These are phyloP conservation scores for Salix purpurea DNA, from an alignment of 345 rosid species.

Conservation along the genomic window DNA sequence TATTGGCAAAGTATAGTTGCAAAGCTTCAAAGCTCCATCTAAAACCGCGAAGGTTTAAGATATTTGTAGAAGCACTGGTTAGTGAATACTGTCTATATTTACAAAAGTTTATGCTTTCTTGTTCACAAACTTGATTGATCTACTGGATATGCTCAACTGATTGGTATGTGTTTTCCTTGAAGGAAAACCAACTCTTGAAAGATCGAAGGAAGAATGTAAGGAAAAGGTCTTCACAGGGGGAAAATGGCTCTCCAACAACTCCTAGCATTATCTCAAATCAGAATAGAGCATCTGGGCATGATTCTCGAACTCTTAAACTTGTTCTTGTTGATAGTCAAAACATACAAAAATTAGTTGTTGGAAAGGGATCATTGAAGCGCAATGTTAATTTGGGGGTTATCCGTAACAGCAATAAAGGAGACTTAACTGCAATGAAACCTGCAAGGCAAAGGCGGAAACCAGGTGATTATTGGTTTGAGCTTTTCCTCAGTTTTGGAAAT, in stretches of 20 bases:
- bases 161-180: conserved; percentile 27
- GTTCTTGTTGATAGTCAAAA: conserved; percentile 75
- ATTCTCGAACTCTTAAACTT: conserved; percentile 55
- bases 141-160: conserved; percentile 26
- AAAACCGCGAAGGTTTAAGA: conserved; percentile 91
- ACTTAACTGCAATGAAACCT: conserved; percentile 48
- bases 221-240: conserved; percentile 68
- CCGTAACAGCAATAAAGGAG: conserved; percentile 59
- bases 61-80: conserved; percentile 94
- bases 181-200: conserved; percentile 96
- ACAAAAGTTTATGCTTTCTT: conserved; percentile 6
- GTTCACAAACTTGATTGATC: conserved; percentile 11
- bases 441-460: conserved; percentile 74
- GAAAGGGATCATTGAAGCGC: conserved; percentile 60
- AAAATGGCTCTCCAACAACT: conserved; percentile 55
- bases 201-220: conserved; percentile 81
- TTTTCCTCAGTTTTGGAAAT: neutral
- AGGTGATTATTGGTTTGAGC: conserved; percentile 42
- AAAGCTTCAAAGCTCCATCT: conserved; percentile 98
- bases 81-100: conserved; percentile 34
- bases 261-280: conserved; percentile 55
- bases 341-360: conserved; percentile 68
- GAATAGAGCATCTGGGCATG: conserved; percentile 60
- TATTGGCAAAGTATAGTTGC: conserved; percentile 94
- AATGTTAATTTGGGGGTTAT: conserved; percentile 51